phyloP scores from a whole-genome alignment of 2,329 filamentous ascomycete species.

The Cryphonectria japonica region DNA sequence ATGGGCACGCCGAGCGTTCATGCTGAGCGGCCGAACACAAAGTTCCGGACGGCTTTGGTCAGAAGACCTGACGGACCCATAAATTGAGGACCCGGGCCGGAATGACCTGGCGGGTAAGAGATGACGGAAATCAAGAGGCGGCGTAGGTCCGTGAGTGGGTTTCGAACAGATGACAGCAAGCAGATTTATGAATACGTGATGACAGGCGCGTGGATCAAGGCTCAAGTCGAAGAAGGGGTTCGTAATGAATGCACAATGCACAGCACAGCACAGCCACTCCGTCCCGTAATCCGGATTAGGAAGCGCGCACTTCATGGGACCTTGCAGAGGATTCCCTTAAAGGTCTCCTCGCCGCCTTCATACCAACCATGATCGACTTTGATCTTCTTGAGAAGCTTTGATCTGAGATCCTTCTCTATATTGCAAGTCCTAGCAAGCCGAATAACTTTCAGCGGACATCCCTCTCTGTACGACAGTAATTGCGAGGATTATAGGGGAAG shows the following conservation, averaged over 20 bases:
- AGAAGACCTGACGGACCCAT: neutral
- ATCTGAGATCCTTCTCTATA: neutral
- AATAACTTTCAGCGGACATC: neutral
- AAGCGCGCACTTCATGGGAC: neutral
- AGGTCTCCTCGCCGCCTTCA: neutral
- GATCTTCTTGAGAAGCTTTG: neutral
- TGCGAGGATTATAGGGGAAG: neutral
- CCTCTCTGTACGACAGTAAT: too few species aligned
- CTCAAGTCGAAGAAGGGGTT: neutral
- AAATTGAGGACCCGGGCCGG: neutral
- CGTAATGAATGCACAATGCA: neutral
- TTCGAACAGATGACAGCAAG: neutral
- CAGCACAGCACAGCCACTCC: slow-evolving; percentile 11
- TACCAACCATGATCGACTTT: neutral
- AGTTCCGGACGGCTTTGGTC: slow-evolving; percentile 3
- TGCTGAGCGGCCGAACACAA: neutral
- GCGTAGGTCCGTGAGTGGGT: neutral
- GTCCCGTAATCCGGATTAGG: neutral
- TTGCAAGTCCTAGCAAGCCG: neutral
- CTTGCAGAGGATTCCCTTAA: neutral
- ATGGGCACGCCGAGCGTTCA: slow-evolving; percentile 25
- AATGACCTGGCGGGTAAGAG: neutral
- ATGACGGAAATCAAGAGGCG: neutral
- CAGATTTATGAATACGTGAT: neutral
- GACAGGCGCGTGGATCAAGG: neutral